Base-by-base conservation (phyloP, 2,329 filamentous ascomycete species). In the Orbilia quercus region DNA sequence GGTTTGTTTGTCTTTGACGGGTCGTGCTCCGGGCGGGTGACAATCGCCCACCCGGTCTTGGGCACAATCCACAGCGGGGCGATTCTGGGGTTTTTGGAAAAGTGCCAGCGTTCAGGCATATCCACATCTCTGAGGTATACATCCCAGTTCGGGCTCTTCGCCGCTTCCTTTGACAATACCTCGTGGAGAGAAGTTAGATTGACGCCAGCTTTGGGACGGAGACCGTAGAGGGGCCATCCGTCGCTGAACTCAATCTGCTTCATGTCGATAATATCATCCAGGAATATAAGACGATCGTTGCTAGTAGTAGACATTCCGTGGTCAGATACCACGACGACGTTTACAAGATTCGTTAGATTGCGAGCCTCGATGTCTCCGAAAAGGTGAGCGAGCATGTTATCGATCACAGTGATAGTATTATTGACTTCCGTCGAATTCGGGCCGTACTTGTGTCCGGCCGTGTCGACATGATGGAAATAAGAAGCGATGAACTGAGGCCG, bases 221-320 rank as follows among this genome's bases (percentile, higher is more conserved):
- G 85, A 1, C 95, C 95, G 66, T 92, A 92, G 1, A 97, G 84
- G 0, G 95, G 95, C 95, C 95, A 99, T 62, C 95, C 95, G 77
- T 99, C 95, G 23, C 88, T 90, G 79, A 95, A 92, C 69, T 90
- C 89, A 47, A 98, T 88, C 77, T 92, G 85, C 53, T 82, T 83
- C 4, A 90, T 84, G 79, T 97, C 91, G 50, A 98, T 84, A 2
- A 98, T 82, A 78, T 97, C 92, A 75, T 99, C 95, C 1, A 98
- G 84, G 81, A 98, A 95, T 23, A 98, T 85, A 48, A 98, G 83
- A 9, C 95, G 87, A 16, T 88, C 84, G 0, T 86, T 87, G 71
- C 93, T 91, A 0, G 95, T 98, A 0, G 92, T 96, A 0, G 95
- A 95, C 95, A 99, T 99, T 55, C 95, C 95, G 79, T 99, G 95